A percentile compares a stretch with the other conserved stretches of the same genome.
These are phyloP conservation scores for Monosporozyma aerobia DNA, from an alignment of 805 yeast species.

Conservation along the genomic window DNA sequence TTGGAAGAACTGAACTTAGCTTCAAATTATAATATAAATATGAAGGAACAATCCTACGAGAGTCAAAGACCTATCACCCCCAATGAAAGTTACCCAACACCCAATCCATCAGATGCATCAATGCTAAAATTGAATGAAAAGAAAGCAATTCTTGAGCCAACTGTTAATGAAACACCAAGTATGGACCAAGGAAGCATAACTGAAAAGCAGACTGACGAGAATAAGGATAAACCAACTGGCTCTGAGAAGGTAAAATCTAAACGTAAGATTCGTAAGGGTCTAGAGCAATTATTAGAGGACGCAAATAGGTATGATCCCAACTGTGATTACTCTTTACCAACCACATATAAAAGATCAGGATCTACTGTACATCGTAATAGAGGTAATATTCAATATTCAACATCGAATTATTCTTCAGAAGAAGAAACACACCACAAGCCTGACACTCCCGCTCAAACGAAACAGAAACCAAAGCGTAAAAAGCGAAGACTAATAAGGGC, in stretches of 20 bases:
- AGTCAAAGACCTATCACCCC: background rate
- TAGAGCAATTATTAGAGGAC: slow-evolving; percentile 19
- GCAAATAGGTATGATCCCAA: slow-evolving; percentile 21
- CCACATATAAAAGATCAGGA: slow-evolving; percentile 8
- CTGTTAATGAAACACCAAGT: background rate
- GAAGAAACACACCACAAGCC: background rate
- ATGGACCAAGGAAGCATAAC: background rate
- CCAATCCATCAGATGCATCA: background rate
- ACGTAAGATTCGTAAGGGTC: background rate
- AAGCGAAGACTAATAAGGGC: background rate
- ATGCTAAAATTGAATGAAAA: background rate
- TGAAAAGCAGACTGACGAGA: background rate
- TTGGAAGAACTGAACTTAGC: background rate
- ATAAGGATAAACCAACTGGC: background rate
- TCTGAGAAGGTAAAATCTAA: background rate
- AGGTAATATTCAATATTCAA: slow-evolving; percentile 4
- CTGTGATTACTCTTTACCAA: slow-evolving; percentile 20
- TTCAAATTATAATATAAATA: background rate
- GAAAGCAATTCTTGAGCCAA: background rate
- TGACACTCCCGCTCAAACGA: background rate
- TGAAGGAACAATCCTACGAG: background rate
- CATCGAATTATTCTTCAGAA: slow-evolving; percentile 3
- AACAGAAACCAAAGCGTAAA: background rate
- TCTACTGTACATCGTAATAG: slow-evolving; percentile 1
- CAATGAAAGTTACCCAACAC: background rate